Conservation (phyloP, 164 flowering plant species). For the Cinnamomum micranthum region DNA sequence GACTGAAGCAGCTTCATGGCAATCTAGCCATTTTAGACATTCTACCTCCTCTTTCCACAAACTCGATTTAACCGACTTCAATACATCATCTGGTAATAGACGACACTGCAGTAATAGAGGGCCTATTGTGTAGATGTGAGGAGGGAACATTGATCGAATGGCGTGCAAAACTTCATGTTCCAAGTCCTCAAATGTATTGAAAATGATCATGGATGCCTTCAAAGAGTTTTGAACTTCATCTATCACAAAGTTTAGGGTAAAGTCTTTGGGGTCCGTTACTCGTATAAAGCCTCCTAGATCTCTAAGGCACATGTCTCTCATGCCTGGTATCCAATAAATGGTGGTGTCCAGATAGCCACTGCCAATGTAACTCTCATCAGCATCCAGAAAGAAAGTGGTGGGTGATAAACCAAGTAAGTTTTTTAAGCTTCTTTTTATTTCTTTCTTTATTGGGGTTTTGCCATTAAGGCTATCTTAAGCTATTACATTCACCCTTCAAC, state of each 20-base stretch:
- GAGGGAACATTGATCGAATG: not conserved
- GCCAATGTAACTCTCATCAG: conserved; percentile 1
- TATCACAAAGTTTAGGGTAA: conserved; percentile 1
- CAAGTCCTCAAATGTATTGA: conserved; percentile 16
- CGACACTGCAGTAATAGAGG: conserved; percentile 9
- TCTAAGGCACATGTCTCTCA: not conserved
- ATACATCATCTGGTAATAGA: not conserved
- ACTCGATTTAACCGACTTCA: conserved; percentile 25
- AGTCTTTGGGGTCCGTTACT: not conserved
- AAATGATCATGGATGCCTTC: not conserved
- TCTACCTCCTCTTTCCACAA: conserved; percentile 35
- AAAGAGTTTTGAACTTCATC: not conserved
- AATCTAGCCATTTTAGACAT: conserved; percentile 41
- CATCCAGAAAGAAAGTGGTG: not conserved
- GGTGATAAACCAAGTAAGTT: too few relatives aligned
- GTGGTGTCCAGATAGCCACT: conserved; percentile 2
- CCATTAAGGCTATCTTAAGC: too few relatives aligned
- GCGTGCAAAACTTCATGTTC: conserved; percentile 3
- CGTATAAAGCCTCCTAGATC: not conserved
- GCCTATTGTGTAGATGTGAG: conserved; percentile 7
- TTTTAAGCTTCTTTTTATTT: too few relatives aligned
- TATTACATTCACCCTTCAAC: too few relatives aligned
- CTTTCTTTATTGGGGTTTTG: too few relatives aligned
- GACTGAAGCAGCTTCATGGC: conserved; percentile 30
- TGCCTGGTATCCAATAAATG: conserved; percentile 8